Percentiles rank a stretch among this genome's conserved stretches.
Evolutionary conservation across 306 rosid genomes (phyloP).

Genomic region (Lupinus albus): DNA sequence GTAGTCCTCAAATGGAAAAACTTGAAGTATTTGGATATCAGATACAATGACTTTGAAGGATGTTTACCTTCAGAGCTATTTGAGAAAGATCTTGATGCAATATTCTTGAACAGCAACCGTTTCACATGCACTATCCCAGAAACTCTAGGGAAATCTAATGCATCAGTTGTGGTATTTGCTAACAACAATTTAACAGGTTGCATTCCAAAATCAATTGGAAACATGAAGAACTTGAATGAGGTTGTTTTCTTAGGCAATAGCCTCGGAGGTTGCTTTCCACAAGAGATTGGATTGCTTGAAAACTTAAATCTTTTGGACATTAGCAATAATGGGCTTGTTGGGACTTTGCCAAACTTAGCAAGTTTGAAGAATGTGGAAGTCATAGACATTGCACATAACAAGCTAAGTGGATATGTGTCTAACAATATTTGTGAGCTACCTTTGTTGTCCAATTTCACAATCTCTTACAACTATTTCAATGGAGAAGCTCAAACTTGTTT

Average conservation of each 20-base stretch:
- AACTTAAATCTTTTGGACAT: slow-evolving; percentile 48
- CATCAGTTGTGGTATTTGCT: slow-evolving; percentile 60
- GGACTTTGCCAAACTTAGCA: slow-evolving; percentile 52
- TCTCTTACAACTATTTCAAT: slow-evolving; percentile 58
- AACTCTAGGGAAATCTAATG: slow-evolving; percentile 59
- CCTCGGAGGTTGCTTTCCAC: slow-evolving; percentile 68
- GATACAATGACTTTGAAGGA: slow-evolving; percentile 60
- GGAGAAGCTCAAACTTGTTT: slow-evolving; percentile 54
- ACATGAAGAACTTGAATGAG: slow-evolving; percentile 66
- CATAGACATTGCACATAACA: slow-evolving; percentile 49
- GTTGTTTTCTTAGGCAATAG: slow-evolving; percentile 55
- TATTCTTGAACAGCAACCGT: slow-evolving; percentile 69
- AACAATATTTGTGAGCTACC: slow-evolving; percentile 58
- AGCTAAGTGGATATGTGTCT: slow-evolving; percentile 57
- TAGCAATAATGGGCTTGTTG: slow-evolving; percentile 54
- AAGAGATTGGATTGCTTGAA: slow-evolving; percentile 57
- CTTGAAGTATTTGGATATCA: slow-evolving; percentile 49
- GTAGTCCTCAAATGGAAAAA: slow-evolving; percentile 45
- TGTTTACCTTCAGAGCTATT: slow-evolving; percentile 43
- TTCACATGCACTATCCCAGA: slow-evolving; percentile 62
- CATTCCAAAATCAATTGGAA: slow-evolving; percentile 60
- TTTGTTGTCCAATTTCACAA: slow-evolving; percentile 51
- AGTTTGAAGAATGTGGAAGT: slow-evolving; percentile 51
- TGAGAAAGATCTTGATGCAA: slow-evolving; percentile 59
- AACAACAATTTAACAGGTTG: slow-evolving; percentile 70